These are phyloP conservation scores for Diaporthe capsici DNA, from an alignment of 2,329 filamentous ascomycete genomes.

Conservation along the genomic window DNA sequence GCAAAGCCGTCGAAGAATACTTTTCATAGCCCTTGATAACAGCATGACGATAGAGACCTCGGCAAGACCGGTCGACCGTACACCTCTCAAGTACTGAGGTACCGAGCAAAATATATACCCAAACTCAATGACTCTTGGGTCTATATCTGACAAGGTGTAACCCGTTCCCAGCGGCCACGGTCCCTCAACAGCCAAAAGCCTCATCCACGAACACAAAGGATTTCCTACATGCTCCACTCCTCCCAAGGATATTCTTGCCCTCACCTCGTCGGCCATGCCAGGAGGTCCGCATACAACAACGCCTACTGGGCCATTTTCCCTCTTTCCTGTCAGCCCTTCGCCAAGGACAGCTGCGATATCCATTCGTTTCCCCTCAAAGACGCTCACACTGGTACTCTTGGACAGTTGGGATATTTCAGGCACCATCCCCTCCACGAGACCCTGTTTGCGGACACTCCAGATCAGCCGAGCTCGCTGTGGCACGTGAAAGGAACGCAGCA, in stretches of 20 bases:
- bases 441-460: not conserved
- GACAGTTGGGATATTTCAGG: not conserved
- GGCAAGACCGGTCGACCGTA: no score
- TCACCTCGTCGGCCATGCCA: not conserved
- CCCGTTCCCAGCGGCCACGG: not conserved
- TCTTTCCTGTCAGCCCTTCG: not conserved
- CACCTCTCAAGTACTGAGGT: no score
- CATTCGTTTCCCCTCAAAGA: not conserved
- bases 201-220: not conserved
- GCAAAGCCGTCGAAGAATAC: not conserved
- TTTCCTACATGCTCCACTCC: not conserved
- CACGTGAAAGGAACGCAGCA: not conserved
- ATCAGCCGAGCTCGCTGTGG: not conserved
- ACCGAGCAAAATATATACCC: no score
- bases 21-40: not conserved
- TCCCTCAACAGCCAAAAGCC: not conserved
- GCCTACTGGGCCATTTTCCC: not conserved
- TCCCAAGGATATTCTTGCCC: not conserved
- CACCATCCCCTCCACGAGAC: not conserved
- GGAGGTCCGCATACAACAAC: not conserved
- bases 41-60: no score
- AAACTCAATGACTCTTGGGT: not conserved
- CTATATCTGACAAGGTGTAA: not conserved
- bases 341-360: not conserved
- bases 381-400: not conserved